Evolutionary conservation across 768 basidiomycete genomes (phyloP).

Genomic region (Boletus subcaerulescens): DNA sequence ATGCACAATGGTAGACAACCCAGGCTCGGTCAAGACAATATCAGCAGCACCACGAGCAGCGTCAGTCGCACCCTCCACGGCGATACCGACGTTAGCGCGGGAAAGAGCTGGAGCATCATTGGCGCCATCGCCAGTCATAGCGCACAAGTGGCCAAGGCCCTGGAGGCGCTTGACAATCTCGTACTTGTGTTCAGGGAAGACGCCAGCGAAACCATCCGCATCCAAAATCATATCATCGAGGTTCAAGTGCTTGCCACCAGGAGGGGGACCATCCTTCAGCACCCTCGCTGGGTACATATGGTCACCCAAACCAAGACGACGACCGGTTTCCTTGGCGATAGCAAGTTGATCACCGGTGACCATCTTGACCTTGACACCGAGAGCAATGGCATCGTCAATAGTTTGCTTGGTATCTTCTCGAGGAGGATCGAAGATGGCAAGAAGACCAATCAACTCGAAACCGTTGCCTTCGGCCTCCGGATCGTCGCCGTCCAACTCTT

Average conservation of each 20-base stretch:
- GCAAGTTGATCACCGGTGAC: constrained; percentile 99
- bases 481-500: constrained; percentile 85
- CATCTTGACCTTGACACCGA: constrained; percentile 99
- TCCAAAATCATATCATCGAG: constrained; percentile 99
- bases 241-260: constrained; percentile 75
- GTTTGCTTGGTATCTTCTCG: constrained; percentile 99
- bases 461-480: constrained; percentile 89
- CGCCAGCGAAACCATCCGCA: constrained; percentile 98
- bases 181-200: constrained; percentile 99
- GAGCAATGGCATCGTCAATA: constrained; percentile 92
- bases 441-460: constrained; percentile 95
- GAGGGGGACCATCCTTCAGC: constrained; percentile 93
- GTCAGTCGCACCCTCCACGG: constrained; percentile 98
- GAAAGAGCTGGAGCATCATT: constrained; percentile 98
- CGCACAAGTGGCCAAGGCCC: constrained; percentile 91
- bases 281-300: constrained; percentile 99
- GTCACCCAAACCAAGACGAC: constrained; percentile 96
- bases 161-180: constrained; percentile 99
- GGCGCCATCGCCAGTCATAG: constrained; percentile 99
- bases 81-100: constrained; percentile 98
- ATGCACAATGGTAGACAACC: constrained; percentile 98
- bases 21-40: constrained; percentile 96
- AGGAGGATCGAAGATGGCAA: constrained; percentile 97
- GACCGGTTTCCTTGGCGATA: constrained; percentile 98
- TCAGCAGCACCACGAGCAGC: constrained; percentile 98